These are phyloP conservation scores for Pythium pyrilobum DNA, from an alignment of 352 stramenopile genomes.

Conservation along the genomic window DNA sequence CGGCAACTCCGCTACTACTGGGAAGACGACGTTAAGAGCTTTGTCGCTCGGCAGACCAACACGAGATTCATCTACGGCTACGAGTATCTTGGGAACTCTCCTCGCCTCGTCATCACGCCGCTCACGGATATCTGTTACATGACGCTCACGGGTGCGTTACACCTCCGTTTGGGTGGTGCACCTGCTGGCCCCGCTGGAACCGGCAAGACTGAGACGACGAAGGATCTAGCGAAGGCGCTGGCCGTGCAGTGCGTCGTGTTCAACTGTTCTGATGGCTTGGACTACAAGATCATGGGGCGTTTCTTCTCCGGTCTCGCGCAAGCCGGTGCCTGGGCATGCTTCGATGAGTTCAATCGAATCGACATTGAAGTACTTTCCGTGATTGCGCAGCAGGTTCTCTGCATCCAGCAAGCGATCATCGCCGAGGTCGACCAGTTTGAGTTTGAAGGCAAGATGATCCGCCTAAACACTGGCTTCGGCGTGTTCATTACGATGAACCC, in stretches of 20 bases:
- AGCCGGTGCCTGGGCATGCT: constrained; percentile 92
- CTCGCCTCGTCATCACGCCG: constrained; percentile 77
- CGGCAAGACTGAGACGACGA: constrained; percentile 94
- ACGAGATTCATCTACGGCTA: constrained; percentile 84
- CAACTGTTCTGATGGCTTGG: constrained; percentile 93
- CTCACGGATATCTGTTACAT: constrained; percentile 90
- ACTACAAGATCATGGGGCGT: constrained; percentile 96
- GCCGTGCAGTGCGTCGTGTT: constrained; percentile 95
- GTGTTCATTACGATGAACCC: constrained; percentile 97
- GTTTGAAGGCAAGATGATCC: constrained; percentile 92
- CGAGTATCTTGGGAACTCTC: constrained; percentile 83
- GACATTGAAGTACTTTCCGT: constrained; percentile 95
- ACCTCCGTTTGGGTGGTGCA: constrained; percentile 89
- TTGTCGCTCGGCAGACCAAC: constrained; percentile 77
- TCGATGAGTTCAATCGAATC: constrained; percentile 96
- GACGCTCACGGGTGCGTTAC: constrained; percentile 93
- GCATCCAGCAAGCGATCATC: constrained; percentile 93
- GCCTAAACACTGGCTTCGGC: constrained; percentile 88
- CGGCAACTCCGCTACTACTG: constrained; percentile 87
- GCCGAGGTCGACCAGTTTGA: constrained; percentile 87
- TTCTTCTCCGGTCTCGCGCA: constrained; percentile 95
- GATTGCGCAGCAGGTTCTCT: constrained; percentile 95
- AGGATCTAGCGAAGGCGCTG: constrained; percentile 92
- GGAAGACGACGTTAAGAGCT: constrained; percentile 85
- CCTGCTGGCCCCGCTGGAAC: constrained; percentile 91